Evolutionary conservation across 306 rosid species (phyloP).

Genomic region (Rosa rugosa): DNA sequence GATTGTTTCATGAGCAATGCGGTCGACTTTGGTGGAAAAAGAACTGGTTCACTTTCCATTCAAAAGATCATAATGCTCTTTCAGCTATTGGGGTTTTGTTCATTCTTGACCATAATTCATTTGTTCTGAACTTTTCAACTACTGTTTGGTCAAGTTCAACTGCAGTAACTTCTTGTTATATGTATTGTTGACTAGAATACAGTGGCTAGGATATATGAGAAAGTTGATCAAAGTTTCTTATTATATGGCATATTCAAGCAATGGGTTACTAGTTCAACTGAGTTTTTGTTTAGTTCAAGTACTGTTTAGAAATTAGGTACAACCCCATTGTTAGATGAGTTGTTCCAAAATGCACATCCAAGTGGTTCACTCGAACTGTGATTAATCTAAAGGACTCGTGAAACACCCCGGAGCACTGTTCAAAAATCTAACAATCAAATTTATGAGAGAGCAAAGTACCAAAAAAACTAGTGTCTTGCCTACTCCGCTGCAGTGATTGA

Average conservation of each 20-base stretch:
- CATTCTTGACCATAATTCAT: constrained; percentile 12
- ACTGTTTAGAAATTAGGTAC: neutral
- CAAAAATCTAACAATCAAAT: neutral
- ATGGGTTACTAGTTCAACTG: neutral
- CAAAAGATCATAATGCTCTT: constrained; percentile 40
- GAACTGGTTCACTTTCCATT: constrained; percentile 8
- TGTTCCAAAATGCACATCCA: neutral
- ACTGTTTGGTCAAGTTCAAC: constrained; percentile 22
- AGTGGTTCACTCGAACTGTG: neutral
- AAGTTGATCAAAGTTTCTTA: neutral
- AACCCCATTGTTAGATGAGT: neutral
- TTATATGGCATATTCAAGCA: neutral
- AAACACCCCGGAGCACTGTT: too few species aligned
- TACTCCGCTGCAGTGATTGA: constrained; percentile 12
- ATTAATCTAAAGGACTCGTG: too few species aligned
- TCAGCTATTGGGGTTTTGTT: constrained; percentile 30
- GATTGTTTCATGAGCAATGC: constrained; percentile 19
- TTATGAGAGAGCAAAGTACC: neutral
- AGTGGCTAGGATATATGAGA: neutral
- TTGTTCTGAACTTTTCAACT: constrained; percentile 10
- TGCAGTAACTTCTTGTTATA: constrained; percentile 24
- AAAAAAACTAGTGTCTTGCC: neutral
- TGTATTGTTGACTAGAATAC: constrained; percentile 15
- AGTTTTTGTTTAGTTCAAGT: neutral
- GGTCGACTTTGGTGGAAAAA: constrained; percentile 24